Evolutionary conservation across 352 stramenopile species (phyloP).

Genomic region (Elongisporangium prolatum): DNA sequence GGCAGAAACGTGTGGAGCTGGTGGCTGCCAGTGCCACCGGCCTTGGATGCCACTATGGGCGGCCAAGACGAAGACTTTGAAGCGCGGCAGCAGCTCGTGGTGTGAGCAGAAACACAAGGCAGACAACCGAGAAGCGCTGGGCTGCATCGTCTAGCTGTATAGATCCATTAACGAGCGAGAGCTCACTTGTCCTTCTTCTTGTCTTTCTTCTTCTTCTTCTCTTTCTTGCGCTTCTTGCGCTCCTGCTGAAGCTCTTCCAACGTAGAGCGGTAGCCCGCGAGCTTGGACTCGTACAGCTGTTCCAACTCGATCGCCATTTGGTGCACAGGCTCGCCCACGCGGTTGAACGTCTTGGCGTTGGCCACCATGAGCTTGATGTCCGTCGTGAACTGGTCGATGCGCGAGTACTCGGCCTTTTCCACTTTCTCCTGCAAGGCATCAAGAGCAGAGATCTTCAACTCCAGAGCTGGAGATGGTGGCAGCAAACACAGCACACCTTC

Average conservation of each 20-base stretch:
- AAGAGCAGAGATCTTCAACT: background rate
- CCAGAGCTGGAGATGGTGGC: background rate
- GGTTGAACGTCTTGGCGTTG: constrained; percentile 85
- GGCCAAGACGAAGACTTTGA: constrained; percentile 13
- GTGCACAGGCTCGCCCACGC: constrained; percentile 72
- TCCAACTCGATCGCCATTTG: constrained; percentile 82
- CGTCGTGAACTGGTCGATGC: constrained; percentile 69
- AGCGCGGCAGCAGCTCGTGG: constrained; percentile 38
- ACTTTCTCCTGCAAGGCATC: constrained; percentile 41
- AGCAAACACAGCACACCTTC: constrained; percentile 26
- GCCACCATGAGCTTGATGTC: constrained; percentile 79
- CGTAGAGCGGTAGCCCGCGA: constrained; percentile 52
- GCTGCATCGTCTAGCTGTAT: constrained; percentile 2
- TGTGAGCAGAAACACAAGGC: constrained; percentile 8
- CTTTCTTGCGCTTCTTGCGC: constrained; percentile 86
- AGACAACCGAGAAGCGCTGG: background rate
- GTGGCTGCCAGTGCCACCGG: constrained; percentile 48
- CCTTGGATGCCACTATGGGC: constrained; percentile 23
- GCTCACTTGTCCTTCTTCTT: constrained; percentile 86
- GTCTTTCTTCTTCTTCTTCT: constrained; percentile 88
- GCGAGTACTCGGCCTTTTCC: constrained; percentile 64
- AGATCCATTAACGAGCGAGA: background rate
- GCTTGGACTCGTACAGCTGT: constrained; percentile 69
- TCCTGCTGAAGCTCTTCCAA: constrained; percentile 78
- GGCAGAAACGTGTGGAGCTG: constrained; percentile 46